phyloP scores from a whole-genome alignment of 257 asterid species.

The Dorcoceras hygrometricum region DNA sequence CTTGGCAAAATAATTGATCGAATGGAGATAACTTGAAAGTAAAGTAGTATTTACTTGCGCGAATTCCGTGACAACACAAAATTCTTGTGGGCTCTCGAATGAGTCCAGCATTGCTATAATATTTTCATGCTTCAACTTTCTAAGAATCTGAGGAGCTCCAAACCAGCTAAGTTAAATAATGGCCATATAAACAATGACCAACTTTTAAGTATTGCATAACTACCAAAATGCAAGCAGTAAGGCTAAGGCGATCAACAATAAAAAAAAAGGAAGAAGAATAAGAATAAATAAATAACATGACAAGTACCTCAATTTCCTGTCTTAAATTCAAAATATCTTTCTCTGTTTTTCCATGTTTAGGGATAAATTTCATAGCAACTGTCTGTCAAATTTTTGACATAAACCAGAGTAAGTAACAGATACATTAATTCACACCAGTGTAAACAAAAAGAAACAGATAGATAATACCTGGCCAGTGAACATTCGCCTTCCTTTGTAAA shows the following conservation, averaged over 20 bases:
- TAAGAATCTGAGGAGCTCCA: slow-evolving; percentile 61
- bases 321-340: slow-evolving; percentile 86
- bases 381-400: slow-evolving; percentile 48
- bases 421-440: background rate
- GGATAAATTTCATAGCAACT: slow-evolving; percentile 93
- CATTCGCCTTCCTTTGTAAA: slow-evolving; percentile 95
- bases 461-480: slow-evolving; percentile 75
- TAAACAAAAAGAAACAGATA: background rate
- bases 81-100: slow-evolving; percentile 93
- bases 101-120: slow-evolving; percentile 95
- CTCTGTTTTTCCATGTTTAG: slow-evolving; percentile 89
- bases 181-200: slow-evolving; percentile 6
- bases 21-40: slow-evolving; percentile 18
- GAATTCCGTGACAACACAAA: slow-evolving; percentile 95
- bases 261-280: no score
- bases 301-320: slow-evolving; percentile 87
- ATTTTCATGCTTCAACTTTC: slow-evolving; percentile 93
- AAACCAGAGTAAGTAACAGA: slow-evolving; percentile 1
- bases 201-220: slow-evolving; percentile 4
- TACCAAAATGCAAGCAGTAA: background rate
- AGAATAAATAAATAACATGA: background rate
- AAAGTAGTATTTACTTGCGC: slow-evolving; percentile 59
- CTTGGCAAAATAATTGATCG: slow-evolving; percentile 11
- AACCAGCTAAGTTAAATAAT: slow-evolving; percentile 21
- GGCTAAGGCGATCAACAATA: slow-evolving; percentile 1